Conservation (phyloP, 352 stramenopile genomes). For the Pelagophyceae sp. region DNA sequence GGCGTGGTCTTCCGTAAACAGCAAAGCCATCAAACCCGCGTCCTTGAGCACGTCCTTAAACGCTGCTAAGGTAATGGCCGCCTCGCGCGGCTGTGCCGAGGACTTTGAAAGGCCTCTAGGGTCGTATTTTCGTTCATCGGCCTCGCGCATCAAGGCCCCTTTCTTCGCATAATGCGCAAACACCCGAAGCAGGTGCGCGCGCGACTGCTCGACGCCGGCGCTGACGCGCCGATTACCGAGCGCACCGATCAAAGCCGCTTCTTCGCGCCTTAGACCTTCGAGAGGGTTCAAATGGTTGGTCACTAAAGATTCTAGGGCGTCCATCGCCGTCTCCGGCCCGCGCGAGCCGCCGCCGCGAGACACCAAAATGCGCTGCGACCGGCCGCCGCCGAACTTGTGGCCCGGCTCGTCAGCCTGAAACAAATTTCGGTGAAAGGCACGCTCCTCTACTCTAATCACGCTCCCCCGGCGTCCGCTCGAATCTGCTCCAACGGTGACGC, state of each 20-base stretch:
- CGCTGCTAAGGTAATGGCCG: background rate
- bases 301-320: background rate
- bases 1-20: background rate
- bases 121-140: too few relatives aligned
- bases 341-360: background rate
- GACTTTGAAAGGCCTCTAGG: too few relatives aligned
- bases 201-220: background rate
- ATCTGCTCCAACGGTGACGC: background rate
- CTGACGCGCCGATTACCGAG: background rate
- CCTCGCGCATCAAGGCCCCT: too few relatives aligned
- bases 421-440: too few relatives aligned
- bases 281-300: background rate
- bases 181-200: background rate
- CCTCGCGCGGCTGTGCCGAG: background rate
- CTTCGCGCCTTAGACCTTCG: background rate
- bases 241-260: background rate
- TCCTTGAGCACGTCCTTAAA: constrained; percentile 3
- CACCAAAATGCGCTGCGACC: too few relatives aligned
- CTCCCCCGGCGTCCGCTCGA: too few relatives aligned
- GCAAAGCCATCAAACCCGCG: background rate
- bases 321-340: background rate
- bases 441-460: too few relatives aligned
- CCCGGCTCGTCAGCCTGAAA: too few relatives aligned
- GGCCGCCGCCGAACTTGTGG: too few relatives aligned
- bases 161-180: background rate